phyloP scores from a whole-genome alignment of 2,329 filamentous ascomycete genomes.

The Sarocladium brachiariae region DNA sequence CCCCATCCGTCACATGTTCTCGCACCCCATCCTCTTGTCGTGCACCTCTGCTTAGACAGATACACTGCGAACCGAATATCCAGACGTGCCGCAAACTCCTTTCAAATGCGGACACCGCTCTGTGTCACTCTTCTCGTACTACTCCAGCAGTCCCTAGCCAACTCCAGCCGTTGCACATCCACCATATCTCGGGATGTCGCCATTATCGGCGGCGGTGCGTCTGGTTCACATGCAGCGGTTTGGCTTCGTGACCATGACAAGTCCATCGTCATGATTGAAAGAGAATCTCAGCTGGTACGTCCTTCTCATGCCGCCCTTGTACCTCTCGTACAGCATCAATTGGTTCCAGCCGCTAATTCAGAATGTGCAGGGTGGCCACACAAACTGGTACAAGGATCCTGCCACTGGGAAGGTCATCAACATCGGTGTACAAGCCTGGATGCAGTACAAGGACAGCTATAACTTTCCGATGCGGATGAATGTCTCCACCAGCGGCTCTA shows the following conservation, averaged over 20 bases:
- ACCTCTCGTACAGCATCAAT: too few species aligned
- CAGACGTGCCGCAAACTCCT: neutral
- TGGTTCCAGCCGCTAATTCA: neutral
- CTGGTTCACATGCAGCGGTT: slow-evolving; percentile 29
- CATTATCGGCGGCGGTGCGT: slow-evolving; percentile 29
- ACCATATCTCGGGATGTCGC: slow-evolving; percentile 24
- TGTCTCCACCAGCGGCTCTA: slow-evolving; percentile 23
- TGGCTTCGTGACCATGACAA: slow-evolving; percentile 28
- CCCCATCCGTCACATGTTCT: neutral
- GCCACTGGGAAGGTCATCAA: slow-evolving; percentile 22
- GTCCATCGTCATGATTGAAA: slow-evolving; percentile 28
- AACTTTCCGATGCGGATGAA: slow-evolving; percentile 25
- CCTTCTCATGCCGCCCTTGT: neutral
- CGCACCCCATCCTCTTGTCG: neutral
- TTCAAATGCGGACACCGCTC: neutral
- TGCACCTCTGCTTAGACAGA: neutral
- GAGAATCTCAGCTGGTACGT: slow-evolving; percentile 23
- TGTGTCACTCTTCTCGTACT: neutral
- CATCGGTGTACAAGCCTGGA: slow-evolving; percentile 28
- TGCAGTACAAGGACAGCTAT: slow-evolving; percentile 25
- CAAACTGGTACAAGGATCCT: slow-evolving; percentile 37
- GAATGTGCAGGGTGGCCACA: slow-evolving; percentile 35
- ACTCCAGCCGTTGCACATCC: neutral
- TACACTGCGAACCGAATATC: neutral
- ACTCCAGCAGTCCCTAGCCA: neutral